Conservation (phyloP, 495 filamentous ascomycete species). For the Lepraria neglecta region DNA sequence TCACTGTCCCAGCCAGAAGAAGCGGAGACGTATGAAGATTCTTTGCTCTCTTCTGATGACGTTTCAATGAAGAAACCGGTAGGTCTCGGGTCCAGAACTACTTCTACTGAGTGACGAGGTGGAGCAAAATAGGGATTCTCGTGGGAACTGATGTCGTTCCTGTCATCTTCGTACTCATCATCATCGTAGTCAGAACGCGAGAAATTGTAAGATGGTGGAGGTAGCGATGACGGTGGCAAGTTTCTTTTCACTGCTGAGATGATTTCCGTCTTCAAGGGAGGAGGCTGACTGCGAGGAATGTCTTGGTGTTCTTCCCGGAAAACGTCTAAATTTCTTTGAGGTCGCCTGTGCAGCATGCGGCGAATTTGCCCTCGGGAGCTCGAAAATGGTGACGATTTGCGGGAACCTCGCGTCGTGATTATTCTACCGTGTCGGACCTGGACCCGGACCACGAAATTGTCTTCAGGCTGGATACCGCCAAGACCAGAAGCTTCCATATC, state of each 20-base stretch:
- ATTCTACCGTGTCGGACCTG: conserved; percentile 39
- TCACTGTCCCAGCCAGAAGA: conserved; percentile 19
- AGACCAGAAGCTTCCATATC: conserved; percentile 56
- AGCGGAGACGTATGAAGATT: conserved; percentile 7
- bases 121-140: neutral
- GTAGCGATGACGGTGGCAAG: conserved; percentile 26
- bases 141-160: neutral
- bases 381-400: conserved; percentile 1
- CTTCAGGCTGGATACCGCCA: conserved; percentile 57
- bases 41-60: conserved; percentile 14
- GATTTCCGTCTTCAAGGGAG: conserved; percentile 12
- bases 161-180: conserved; percentile 9
- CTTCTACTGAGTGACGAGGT: conserved; percentile 1
- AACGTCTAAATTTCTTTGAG: conserved; percentile 6
- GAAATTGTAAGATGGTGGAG: conserved; percentile 23
- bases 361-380: neutral
- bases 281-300: conserved; percentile 16
- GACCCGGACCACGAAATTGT: conserved; percentile 59
- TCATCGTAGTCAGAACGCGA: conserved; percentile 20
- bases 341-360: conserved; percentile 15
- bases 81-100: conserved; percentile 1
- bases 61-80: conserved; percentile 10
- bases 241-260: conserved; percentile 22
- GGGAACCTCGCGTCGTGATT: conserved; percentile 14
- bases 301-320: conserved; percentile 10